phyloP scores from a whole-genome alignment of 805 yeast genomes.

The Candida ulmi region DNA sequence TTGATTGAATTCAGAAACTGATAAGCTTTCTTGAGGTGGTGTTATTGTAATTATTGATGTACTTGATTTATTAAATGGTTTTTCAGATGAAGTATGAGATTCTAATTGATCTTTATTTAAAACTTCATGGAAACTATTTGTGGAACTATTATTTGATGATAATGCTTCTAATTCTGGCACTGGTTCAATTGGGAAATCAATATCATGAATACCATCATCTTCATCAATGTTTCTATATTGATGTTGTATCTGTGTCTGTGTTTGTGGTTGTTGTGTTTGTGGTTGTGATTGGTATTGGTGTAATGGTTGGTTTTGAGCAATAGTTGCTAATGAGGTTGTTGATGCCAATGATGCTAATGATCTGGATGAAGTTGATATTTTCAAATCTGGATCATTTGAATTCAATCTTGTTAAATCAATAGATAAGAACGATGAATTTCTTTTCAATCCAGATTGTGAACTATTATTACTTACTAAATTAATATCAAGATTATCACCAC shows the following conservation, averaged over 20 bases:
- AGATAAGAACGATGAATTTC: not conserved
- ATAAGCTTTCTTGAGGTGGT: not conserved
- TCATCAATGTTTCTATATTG: constrained; percentile 21
- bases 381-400: not conserved
- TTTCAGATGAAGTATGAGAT: not conserved
- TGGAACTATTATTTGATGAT: constrained; percentile 23
- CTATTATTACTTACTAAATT: not conserved
- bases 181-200: not conserved
- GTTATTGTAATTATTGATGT: not conserved
- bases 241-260: no score
- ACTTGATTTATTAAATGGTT: not conserved
- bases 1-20: not conserved
- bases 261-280: no score
- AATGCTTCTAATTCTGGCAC: constrained; percentile 21
- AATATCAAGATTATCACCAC: not conserved
- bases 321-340: not conserved
- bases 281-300: no score
- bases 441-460: constrained; percentile 1
- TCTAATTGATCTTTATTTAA: not conserved
- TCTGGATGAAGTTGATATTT: not conserved
- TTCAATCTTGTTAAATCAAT: not conserved
- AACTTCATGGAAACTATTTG: constrained; percentile 14
- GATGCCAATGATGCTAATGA: not conserved
- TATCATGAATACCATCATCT: constrained; percentile 19
- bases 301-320: not conserved